Evolutionary conservation across 2,329 filamentous ascomycete genomes (phyloP), one percentile per base, ranked within the genome.

Genomic region (Aureobasidium sp.): DNA sequence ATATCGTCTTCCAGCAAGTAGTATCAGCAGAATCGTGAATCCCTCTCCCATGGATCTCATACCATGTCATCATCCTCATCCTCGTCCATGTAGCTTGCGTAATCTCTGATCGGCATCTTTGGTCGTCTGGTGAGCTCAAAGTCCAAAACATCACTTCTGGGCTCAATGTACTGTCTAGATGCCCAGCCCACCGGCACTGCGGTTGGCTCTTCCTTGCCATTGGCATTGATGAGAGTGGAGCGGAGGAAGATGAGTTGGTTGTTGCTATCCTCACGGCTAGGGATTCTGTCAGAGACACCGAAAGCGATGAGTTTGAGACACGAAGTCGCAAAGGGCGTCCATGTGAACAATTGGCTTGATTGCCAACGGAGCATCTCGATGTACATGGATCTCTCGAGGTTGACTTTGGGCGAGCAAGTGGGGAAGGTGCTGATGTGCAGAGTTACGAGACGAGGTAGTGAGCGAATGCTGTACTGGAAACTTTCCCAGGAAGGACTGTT

Each of bases 401-500:
- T 50, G 36, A 16, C 34, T 25, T 59, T 59, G 8, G 75, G 75
- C 42, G 69, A 72, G 64, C 77, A 78, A 27, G 66, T 77, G 5
- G 78, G 78, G 76, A 78, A 80, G 5, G 75, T 78, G 0, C 76
- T 77, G 64, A 80, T 76, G 63, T 80, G 77, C 21, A 81, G 68
- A 0, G 78, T 79, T 5, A 76, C 70, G 9, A 81, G 69, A 36
- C 75, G 67, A 10, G 69, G 67, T 13, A 81, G 68, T 21, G 65
- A 64, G 61, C 49, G 37, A 47, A 36, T 66, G 67, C 65, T 66
- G 29, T 30, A 50, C 25, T 41, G 34, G n/a, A 42, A 59, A 4
- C 27, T 10, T n/a, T 49, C 57, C 57, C 57, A 59, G 3, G 57
- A 59, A 7, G 57, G 45, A 34, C 45, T 50, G 45, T 47, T 49